Evolutionary conservation across 768 basidiomycete species (phyloP).

Genomic region (Termitomyces eurrhizus): DNA sequence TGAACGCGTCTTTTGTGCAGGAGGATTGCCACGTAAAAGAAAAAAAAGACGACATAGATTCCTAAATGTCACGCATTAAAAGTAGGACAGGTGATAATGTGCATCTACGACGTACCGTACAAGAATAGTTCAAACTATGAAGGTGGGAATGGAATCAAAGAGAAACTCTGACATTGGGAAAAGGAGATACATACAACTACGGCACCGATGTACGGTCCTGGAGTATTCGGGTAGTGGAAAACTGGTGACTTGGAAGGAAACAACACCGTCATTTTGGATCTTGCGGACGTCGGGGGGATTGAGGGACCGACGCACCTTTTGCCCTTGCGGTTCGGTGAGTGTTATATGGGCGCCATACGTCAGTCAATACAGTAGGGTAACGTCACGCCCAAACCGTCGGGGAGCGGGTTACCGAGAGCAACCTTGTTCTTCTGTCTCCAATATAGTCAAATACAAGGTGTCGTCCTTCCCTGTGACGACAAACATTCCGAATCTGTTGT

Average conservation of each 20-base stretch:
- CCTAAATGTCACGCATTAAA: constrained; percentile 4
- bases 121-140: constrained; percentile 17
- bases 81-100: neutral
- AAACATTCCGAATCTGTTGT: neutral
- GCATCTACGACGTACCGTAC: constrained; percentile 10
- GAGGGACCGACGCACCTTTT: neutral
- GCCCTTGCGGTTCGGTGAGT: neutral
- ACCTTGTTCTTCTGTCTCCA: constrained; percentile 7
- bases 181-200: constrained; percentile 5
- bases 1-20: neutral
- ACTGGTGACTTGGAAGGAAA: constrained; percentile 8
- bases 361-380: neutral
- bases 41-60: constrained; percentile 12
- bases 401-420: neutral
- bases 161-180: neutral
- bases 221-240: neutral
- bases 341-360: neutral
- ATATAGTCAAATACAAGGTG: neutral
- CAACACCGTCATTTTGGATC: constrained; percentile 5
- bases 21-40: constrained; percentile 7
- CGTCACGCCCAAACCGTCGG: neutral
- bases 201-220: constrained; percentile 11
- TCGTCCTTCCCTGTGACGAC: neutral
- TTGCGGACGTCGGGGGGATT: neutral
- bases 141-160: neutral